Evolutionary conservation across 306 rosid species (phyloP), one percentile per base, ranked within the genome.

Genomic region (Crotalaria pallida): DNA sequence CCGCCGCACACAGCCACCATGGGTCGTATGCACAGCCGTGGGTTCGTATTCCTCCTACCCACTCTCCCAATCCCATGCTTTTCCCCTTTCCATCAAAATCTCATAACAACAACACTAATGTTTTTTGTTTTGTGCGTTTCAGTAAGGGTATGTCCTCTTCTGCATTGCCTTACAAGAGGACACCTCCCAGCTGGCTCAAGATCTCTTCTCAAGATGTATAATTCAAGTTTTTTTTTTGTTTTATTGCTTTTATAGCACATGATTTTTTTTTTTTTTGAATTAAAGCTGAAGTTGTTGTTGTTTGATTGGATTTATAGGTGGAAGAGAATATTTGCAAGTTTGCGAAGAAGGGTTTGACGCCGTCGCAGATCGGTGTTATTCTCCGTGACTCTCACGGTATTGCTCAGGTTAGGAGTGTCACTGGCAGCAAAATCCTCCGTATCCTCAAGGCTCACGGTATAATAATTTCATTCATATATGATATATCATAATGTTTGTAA

Each of bases 81-180:
- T 24, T 29, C 18, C 3, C 3, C 15, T n/a, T n/a, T 5, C 7
- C 58, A 2, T 53, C 52, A 6, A n/a, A n/a, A n/a, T n/a, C n/a
- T n/a, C n/a, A n/a, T n/a, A n/a, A n/a, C n/a, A n/a, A n/a, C n/a
- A n/a, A n/a, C n/a, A n/a, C n/a, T n/a, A n/a, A n/a, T n/a, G n/a
- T n/a, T n/a, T n/a, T n/a, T 12, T 11, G 1, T 1, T 10, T 22
- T 6, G 10, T 10, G 18, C 19, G 6, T 67, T 73, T 6, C 92
- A 92, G 96, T 57, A 92, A 92, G 87, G 98, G 98, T 78, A 93
- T 93, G n/a, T 93, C 98, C 7, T 84, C 96, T 34, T 93, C 98
- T 36, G 96, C 96, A 29, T 75, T 90, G 33, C 96, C 96, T 0
- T 93, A 90, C 88, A 93, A 88, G 88, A 90, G 96, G 74, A 86